These are phyloP conservation scores for Daldinia grandis DNA, from an alignment of 495 filamentous ascomycete genomes.

Conservation along the genomic window DNA sequence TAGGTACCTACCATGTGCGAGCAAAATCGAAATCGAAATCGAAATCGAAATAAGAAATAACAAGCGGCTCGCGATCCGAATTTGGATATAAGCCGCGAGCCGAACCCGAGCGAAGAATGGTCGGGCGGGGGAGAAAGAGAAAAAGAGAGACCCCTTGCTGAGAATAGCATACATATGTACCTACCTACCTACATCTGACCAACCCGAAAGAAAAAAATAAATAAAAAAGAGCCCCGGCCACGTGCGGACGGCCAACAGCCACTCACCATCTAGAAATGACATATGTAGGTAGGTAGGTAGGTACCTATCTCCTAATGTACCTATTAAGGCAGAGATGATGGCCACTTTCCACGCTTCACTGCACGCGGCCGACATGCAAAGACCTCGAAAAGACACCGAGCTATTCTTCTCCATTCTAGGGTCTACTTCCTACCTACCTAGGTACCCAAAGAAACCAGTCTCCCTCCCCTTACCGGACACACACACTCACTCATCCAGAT, in stretches of 20 bases:
- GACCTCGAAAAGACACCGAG: background rate
- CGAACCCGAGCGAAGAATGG: background rate
- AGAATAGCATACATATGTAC: background rate
- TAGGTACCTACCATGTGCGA: background rate
- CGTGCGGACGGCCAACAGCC: constrained; percentile 15
- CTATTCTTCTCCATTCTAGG: constrained; percentile 23
- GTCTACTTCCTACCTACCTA: too few relatives aligned
- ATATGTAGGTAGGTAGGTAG: too few relatives aligned
- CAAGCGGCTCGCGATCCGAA: constrained; percentile 14
- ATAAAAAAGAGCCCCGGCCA: constrained; percentile 7
- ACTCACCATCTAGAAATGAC: background rate
- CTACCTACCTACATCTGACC: background rate
- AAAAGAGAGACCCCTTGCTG: background rate
- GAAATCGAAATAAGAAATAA: background rate
- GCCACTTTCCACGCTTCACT: background rate
- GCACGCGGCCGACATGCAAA: background rate
- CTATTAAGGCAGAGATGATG: too few relatives aligned
- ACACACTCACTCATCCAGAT: background rate
- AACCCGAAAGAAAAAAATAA: background rate
- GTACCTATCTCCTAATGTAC: too few relatives aligned
- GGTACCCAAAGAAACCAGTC: background rate
- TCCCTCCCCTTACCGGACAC: background rate
- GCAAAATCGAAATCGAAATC: background rate
- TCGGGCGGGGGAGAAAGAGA: background rate
- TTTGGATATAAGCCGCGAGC: constrained; percentile 31